Evolutionary conservation across 1,139 yeast species (phyloP).

Genomic region (Geotrichum cucujoidarum): DNA sequence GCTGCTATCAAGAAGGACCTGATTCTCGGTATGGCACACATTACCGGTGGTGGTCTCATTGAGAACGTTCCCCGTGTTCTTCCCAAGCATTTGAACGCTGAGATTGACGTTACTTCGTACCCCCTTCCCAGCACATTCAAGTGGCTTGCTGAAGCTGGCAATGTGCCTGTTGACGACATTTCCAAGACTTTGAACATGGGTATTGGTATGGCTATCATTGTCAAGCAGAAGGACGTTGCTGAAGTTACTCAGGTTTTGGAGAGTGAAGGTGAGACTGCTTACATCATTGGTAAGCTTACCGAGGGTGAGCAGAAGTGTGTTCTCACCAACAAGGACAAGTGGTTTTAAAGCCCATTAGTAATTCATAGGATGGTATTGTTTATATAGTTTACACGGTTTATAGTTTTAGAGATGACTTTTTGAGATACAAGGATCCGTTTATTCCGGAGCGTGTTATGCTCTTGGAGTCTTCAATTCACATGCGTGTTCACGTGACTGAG

Average conservation of each 20-base stretch:
- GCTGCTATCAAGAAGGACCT: conserved; percentile 65
- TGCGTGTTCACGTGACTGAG: too few species aligned
- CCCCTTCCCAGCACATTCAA: conserved; percentile 81
- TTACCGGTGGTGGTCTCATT: conserved; percentile 96
- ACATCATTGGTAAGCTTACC: conserved; percentile 69
- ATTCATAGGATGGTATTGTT: too few species aligned
- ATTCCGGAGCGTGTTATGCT: too few species aligned
- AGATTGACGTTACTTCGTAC: conserved; percentile 75
- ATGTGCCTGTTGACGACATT: conserved; percentile 78
- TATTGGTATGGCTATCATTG: conserved; percentile 93
- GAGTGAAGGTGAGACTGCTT: conserved; percentile 69
- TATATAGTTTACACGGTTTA: too few species aligned
- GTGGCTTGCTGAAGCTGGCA: conserved; percentile 91
- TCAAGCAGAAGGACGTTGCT: conserved; percentile 54
- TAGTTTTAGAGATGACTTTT: too few species aligned
- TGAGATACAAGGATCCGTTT: too few species aligned
- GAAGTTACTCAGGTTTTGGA: conserved; percentile 51
- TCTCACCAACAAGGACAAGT: conserved; percentile 55
- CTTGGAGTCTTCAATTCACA: too few species aligned
- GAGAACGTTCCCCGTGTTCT: conserved; percentile 95
- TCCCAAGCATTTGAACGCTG: conserved; percentile 74
- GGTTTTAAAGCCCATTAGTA: conserved; percentile 41
- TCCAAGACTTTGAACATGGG: conserved; percentile 93
- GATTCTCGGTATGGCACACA: conserved; percentile 87
- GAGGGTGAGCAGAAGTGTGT: conserved; percentile 60